Conservation (phyloP, 2,329 filamentous ascomycete genomes). For the Tolypocladium album region DNA sequence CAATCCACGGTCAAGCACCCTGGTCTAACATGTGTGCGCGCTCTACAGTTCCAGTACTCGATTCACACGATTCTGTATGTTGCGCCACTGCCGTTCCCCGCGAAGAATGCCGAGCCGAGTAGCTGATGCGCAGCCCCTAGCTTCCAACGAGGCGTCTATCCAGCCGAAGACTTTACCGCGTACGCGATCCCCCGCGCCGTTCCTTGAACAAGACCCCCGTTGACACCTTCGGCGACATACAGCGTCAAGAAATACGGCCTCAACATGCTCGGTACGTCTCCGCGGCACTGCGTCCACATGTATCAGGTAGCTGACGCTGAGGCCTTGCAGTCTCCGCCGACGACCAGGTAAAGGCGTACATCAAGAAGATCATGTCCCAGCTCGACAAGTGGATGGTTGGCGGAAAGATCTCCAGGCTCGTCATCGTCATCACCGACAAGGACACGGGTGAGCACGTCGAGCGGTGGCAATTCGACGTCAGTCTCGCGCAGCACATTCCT, state of each 20-base stretch:
- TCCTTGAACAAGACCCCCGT: background rate
- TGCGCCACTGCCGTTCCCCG: background rate
- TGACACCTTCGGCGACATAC: background rate
- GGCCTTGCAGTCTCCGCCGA: slow-evolving; percentile 64
- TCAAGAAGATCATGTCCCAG: slow-evolving; percentile 98
- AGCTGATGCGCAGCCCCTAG: slow-evolving; percentile 28
- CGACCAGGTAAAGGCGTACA: slow-evolving; percentile 97
- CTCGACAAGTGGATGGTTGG: slow-evolving; percentile 96
- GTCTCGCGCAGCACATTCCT: slow-evolving; percentile 4
- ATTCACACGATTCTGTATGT: slow-evolving; percentile 89
- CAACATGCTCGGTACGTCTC: slow-evolving; percentile 69
- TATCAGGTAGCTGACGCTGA: slow-evolving; percentile 4
- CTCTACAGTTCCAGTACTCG: slow-evolving; percentile 77
- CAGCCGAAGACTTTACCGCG: slow-evolving; percentile 93
- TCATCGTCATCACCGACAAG: slow-evolving; percentile 93
- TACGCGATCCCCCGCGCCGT: slow-evolving; percentile 28
- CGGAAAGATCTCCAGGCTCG: slow-evolving; percentile 93
- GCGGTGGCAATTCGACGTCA: slow-evolving; percentile 94
- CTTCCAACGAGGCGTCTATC: slow-evolving; percentile 79
- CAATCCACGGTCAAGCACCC: background rate
- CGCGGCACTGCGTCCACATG: too few relatives aligned
- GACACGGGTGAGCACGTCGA: slow-evolving; percentile 95
- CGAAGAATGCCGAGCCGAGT: slow-evolving; percentile 1
- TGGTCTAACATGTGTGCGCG: background rate
- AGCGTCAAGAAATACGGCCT: slow-evolving; percentile 96